Conservation (phyloP, 306 rosid genomes). For the Echinosophora koreensis region DNA sequence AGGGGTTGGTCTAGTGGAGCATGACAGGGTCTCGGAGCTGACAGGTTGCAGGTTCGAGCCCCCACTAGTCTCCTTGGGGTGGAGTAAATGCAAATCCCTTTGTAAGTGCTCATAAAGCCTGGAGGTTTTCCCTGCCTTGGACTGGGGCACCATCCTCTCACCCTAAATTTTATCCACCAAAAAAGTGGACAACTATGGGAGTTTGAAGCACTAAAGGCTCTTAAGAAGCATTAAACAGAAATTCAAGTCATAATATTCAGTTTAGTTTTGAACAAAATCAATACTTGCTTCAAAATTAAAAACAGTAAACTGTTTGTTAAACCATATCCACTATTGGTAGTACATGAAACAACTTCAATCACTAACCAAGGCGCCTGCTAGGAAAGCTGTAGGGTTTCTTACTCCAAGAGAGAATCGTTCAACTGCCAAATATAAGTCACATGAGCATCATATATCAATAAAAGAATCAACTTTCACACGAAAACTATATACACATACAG, state of each 20-base stretch:
- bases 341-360: slow-evolving; percentile 22
- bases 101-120: too few species aligned
- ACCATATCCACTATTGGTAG: slow-evolving; percentile 1
- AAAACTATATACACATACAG: not conserved
- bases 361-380: slow-evolving; percentile 74
- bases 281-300: not conserved
- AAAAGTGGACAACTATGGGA: not conserved
- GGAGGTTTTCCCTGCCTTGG: too few species aligned
- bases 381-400: slow-evolving; percentile 70
- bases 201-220: not conserved
- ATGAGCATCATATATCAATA: slow-evolving; percentile 22
- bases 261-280: too few species aligned
- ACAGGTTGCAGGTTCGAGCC: too few species aligned
- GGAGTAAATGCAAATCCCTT: too few species aligned
- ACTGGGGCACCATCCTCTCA: too few species aligned
- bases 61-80: too few species aligned
- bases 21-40: too few species aligned
- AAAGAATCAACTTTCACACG: not conserved
- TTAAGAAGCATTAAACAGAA: too few species aligned
- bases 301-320: not conserved
- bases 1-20: too few species aligned
- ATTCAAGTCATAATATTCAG: not conserved
- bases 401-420: slow-evolving; percentile 75
- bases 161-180: too few species aligned
- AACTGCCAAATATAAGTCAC: slow-evolving; percentile 54